phyloP scores from a whole-genome alignment of 257 asterid genomes.

The Rehmannia glutinosa region DNA sequence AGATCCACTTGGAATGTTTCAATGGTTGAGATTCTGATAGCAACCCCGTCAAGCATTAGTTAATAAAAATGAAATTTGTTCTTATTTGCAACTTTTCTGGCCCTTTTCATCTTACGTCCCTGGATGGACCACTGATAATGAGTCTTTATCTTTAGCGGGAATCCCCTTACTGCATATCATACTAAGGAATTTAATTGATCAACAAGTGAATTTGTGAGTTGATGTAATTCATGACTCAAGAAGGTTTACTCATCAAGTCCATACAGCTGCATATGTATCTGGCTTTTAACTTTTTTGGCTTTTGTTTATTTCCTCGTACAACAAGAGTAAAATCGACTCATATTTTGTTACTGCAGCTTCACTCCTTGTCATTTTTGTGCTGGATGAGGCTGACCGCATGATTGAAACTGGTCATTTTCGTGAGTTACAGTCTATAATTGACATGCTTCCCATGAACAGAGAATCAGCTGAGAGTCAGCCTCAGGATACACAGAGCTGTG shows the following conservation, averaged over 20 bases:
- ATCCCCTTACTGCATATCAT: neutral
- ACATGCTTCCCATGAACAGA: conserved; percentile 79
- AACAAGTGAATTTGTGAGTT: neutral
- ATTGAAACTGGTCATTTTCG: conserved; percentile 91
- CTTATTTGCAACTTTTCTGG: neutral
- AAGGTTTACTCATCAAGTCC: conserved; percentile 6
- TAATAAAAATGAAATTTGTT: no score
- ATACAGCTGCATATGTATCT: neutral
- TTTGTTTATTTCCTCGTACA: neutral
- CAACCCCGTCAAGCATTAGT: neutral
- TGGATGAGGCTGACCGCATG: conserved; percentile 99
- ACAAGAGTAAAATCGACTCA: conserved; percentile 2
- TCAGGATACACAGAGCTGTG: conserved; percentile 51
- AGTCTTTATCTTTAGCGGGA: no score
- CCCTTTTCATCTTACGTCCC: neutral
- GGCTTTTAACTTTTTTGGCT: neutral
- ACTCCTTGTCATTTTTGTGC: conserved; percentile 89
- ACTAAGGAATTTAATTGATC: neutral
- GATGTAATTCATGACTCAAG: neutral
- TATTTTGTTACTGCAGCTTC: conserved; percentile 59
- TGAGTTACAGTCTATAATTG: conserved; percentile 89
- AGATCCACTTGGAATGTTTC: neutral
- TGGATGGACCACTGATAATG: neutral
- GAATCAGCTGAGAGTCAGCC: conserved; percentile 51
- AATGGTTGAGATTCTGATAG: conserved; percentile 2